Base-by-base conservation (phyloP, 1,284 basidiomycete species). In the Pseudozyma sp. region DNA sequence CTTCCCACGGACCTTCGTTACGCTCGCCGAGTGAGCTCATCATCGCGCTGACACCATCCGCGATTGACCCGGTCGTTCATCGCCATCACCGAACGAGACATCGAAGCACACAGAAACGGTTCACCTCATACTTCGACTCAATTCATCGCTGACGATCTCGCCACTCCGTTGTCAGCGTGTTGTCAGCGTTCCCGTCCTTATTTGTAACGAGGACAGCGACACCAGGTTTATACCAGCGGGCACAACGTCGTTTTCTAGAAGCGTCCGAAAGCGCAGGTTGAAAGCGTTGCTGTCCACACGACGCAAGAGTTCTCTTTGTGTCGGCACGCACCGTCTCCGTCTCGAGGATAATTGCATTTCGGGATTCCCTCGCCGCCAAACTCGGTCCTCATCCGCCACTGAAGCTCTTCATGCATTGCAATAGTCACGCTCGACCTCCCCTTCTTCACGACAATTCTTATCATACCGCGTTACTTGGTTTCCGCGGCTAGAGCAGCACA, bases 351-450 rank as follows among this genome's bases (percentile, higher is more conserved):
- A 3, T 39, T 36, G 10, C 25, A 31, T 6, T 3, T 31, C 3
- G 6, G 25, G 25, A 31, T 31, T 31, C 6, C 25, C 25, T 31
- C 25, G 25, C 25, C 25, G 25, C 25, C 25, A 31, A 31, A 31
- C 6, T 31, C 25, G 25, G 25, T 31, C 25, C 25, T 31, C 25
- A 31, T 31, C 25, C 25, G 25, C 25, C 25, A 31, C 25, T 31
- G 25, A 31, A 31, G 16, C 42, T 21, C 68, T 70, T 65, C 68
- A 70, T 70, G 68, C 68, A 48, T 60, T 65, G 43, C 49, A 54
- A 65, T 48, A 53, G 39, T 34, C 49, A 42, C 36, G 25, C 47
- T 38, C 68, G 54, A 18, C 51, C 58, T 19, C 68, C 62, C 40
- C 61, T 44, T 19, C 52, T 57, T 38, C 39, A 36, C 11, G 47